Evolutionary conservation across 1,284 basidiomycete genomes (phyloP), one percentile per base, ranked within the genome.

Genomic region (Pterulicium gracile): DNA sequence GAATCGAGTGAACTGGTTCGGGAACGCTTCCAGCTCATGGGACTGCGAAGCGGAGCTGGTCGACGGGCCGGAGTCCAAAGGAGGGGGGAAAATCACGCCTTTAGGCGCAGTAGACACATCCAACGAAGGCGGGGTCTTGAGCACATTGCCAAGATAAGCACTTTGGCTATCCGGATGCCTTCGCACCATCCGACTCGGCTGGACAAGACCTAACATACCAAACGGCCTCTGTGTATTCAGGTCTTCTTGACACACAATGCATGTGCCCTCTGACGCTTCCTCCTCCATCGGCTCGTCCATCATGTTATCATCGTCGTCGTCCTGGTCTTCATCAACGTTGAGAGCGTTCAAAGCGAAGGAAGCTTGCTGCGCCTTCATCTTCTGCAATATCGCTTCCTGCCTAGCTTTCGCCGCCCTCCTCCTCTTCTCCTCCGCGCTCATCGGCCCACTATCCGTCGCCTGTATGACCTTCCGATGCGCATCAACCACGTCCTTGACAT

Each of bases 211-310:
- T n/a, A 99, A 74, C 42, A 80, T 81, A 12, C 96, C 96, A 58
- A 97, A 98, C 0, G 88, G 72, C 50, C 78, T 75, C 12, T 74
- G 66, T 1, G 72, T 64, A 50, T 81, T 87, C 43, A 98, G 77
- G 50, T 92, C 87, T 61, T 98, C 96, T 61, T 98, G 96, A 57
- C 96, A 99, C 4, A 98, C 89, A 52, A 99, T 98, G 61, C 96
- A 99, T 20, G 84, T 87, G 1, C 95, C 96, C 52, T 84, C 84
- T 19, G 79, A 79, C 14, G 74, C 61, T n/a, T 72, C 60, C 27
- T 73, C 69, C 17, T 73, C 72, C 0, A 60, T 61, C 1, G 61
- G 58, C 46, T 70, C 66, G n/a, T 63, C 69, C 53, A 73, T 71
- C 17, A 76, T 79, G 1, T 75, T 73, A 24, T 75, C 74, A 4